Evolutionary conservation across 495 filamentous ascomycete genomes (phyloP).

Genomic region (Penicillium antarcticum): DNA sequence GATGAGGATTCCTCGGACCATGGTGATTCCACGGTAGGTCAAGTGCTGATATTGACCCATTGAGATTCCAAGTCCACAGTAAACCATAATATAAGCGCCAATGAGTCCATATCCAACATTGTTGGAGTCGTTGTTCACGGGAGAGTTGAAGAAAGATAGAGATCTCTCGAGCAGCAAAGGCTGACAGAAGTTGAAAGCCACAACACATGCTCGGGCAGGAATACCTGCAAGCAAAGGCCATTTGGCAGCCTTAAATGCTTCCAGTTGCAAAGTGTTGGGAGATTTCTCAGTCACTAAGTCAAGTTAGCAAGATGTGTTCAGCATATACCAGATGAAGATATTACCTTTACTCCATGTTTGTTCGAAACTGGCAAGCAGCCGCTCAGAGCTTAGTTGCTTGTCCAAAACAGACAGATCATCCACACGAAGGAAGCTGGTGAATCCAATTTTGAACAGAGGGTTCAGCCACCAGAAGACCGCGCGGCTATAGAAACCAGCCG

Average conservation of each 20-base stretch:
- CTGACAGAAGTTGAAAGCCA: constrained; percentile 60
- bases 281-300: constrained; percentile 26
- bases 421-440: constrained; percentile 36
- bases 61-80: constrained; percentile 53
- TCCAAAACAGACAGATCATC: constrained; percentile 48
- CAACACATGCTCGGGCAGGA: constrained; percentile 51
- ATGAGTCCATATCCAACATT: constrained; percentile 63
- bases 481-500: constrained; percentile 49
- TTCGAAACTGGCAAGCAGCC: constrained; percentile 35
- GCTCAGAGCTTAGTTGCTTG: constrained; percentile 39
- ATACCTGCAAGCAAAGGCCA: constrained; percentile 45
- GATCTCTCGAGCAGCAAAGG: constrained; percentile 60
- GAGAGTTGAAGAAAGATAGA: constrained; percentile 42
- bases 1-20: constrained; percentile 56
- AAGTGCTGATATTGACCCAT: constrained; percentile 53
- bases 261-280: constrained; percentile 42
- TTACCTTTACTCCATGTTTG: constrained; percentile 29
- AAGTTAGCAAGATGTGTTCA: constrained; percentile 12
- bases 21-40: constrained; percentile 56
- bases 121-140: constrained; percentile 31
- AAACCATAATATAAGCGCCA: constrained; percentile 60
- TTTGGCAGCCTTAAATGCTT: constrained; percentile 44
- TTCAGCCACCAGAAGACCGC: constrained; percentile 60
- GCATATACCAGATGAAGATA: neutral
- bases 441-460: constrained; percentile 49